Base-by-base conservation (phyloP, 257 asterid genomes). In the Lantana camara region DNA sequence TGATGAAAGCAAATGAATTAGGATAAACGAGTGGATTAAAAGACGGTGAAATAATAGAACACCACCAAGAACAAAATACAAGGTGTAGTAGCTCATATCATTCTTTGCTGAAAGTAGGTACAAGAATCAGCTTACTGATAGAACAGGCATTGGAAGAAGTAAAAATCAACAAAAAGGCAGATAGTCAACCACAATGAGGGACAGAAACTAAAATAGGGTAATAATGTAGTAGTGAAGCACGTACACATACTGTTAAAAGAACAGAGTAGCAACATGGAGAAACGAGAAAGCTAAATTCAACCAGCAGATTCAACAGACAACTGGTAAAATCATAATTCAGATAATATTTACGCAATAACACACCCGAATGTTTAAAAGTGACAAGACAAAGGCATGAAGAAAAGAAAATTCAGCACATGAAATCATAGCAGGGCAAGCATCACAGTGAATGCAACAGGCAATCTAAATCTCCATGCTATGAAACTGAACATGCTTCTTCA, bases 1-100 rank as follows among this genome's bases (percentile, higher is more conserved):
- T 94, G 71, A 14, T 70, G 38, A 60, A 66, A 60, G 44, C 16
- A 69, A 50, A 51, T 24, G 54, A 63, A 57, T 60, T 40, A 68
- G 63, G 49, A 16, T 24, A 40, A 48, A 64, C 14, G 27, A 48
- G 40, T 23, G 22, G 20, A 42, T 55, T 35, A 63, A 12, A 17
- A 74, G 4, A n/a, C 27, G 30, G 46, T 10, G 24, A 13, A 38
- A 44, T 61, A 6, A 3, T 54, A 38, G 16, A 52, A 24, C 32
- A 13, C 20, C 4, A 7, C 11, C 19, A 23, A 55, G 38, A 20
- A 38, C 3, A 5, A 64, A 29, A 45, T 5, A 7, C 70, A 58
- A 54, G 51, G 41, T 35, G 69, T 44, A 68, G 52, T 44, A 63
- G 60, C 40, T 41, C 14, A 57, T 41, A n/a, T n/a, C n/a, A n/a